Evolutionary conservation across 2,329 filamentous ascomycete species (phyloP).

Genomic region (Fusarium azukiicola): DNA sequence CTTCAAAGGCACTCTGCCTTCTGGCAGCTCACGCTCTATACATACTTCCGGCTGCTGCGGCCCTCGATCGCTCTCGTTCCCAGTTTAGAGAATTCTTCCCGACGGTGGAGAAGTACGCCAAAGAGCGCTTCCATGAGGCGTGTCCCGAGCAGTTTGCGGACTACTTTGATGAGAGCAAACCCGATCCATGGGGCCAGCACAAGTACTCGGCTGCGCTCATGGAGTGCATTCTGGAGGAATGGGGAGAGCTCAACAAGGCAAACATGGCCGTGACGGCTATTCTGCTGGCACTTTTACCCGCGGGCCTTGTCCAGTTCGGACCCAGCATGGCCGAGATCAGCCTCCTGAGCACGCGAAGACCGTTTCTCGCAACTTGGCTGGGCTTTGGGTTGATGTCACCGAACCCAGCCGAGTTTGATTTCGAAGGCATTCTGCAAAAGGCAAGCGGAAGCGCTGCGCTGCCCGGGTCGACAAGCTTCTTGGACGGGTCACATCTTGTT

Average conservation of each 20-base stretch:
- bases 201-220: slow-evolving; percentile 23
- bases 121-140: slow-evolving; percentile 11
- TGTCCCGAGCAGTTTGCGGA: slow-evolving; percentile 28
- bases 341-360: slow-evolving; percentile 31
- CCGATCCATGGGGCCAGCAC: slow-evolving; percentile 18
- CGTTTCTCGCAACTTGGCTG: slow-evolving; percentile 29
- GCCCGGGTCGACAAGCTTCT: not conserved
- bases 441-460: slow-evolving; percentile 7
- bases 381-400: slow-evolving; percentile 40
- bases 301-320: slow-evolving; percentile 36
- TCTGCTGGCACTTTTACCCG: slow-evolving; percentile 34
- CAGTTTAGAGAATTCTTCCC: slow-evolving; percentile 35
- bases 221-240: slow-evolving; percentile 28
- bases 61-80: slow-evolving; percentile 25
- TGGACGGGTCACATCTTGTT: slow-evolving; percentile 17
- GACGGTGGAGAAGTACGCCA: slow-evolving; percentile 21
- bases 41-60: slow-evolving; percentile 19
- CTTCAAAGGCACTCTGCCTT: slow-evolving; percentile 27
- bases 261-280: slow-evolving; percentile 37
- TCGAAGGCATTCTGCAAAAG: slow-evolving; percentile 28
- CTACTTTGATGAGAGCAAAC: slow-evolving; percentile 36
- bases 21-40: slow-evolving; percentile 24
- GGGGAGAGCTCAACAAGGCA: slow-evolving; percentile 34
- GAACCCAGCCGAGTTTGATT: slow-evolving; percentile 37
- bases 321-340: slow-evolving; percentile 41